Base-by-base conservation (phyloP, 805 yeast genomes). In the Teunomyces panamensis region DNA sequence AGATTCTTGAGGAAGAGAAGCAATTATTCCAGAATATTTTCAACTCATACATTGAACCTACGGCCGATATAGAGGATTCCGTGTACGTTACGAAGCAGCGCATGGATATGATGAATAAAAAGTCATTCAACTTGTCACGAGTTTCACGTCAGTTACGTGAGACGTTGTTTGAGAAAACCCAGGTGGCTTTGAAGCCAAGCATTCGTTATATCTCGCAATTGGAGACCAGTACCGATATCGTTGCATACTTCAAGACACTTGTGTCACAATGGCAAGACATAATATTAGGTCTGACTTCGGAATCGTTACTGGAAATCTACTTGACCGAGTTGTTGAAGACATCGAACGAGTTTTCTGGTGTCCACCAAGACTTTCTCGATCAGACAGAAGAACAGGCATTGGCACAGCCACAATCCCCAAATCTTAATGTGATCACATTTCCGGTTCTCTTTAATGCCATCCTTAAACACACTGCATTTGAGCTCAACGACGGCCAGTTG, bases 381-480 rank as follows among this genome's bases (percentile, higher is more conserved):
- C 45, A 46, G 10, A 50, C 64, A 7, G 39, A 45, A 4, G 24
- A 35, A 3, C 43, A 46, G 32, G 56, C 66, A n/a, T 43, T 29
- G 28, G 37, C 46, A 9, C 20, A 37, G 9, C 68, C 73, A 1
- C 42, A 47, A 7, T 30, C 39, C 1, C 75, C 75, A 2, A 42
- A 50, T 1, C 48, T 69, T 35, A 70, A 71, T 43, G 64, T 55
- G 9, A 55, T 63, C 29, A 68, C 77, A 0, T 52, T 71, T 45
- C 75, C 78, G 1, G 52, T 63, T 13, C 43, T 73, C 3, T 62
- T 71, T 56, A 73, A 73, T 52, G 55, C 59, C 16, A 52, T 65
- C 33, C 45, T 73, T 13, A 56, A 64, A 30, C 49, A 53, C 5
- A 48, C 63, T 11, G 50, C 57, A 27, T 56, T 55, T 39, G 59